Percentiles rank a stretch among this genome's conserved stretches.
These are phyloP conservation scores for Coleophoma crateriformis DNA, from an alignment of 2,329 filamentous ascomycete genomes.

Conservation along the genomic window DNA sequence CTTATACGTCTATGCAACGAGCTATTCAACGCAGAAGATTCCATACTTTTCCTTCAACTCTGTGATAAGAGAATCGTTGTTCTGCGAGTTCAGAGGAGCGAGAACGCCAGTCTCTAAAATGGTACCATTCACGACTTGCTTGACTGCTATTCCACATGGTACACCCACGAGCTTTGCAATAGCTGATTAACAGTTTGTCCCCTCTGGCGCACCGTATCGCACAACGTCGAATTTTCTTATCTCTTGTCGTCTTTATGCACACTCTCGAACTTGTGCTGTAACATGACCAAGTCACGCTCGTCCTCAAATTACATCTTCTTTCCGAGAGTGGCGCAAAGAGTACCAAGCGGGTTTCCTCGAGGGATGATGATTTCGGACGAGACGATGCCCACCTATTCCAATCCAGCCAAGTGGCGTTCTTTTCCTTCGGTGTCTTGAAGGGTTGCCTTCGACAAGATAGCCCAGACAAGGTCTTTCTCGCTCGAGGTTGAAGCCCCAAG, in stretches of 20 bases:
- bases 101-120: conserved; percentile 66
- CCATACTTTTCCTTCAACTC: conserved; percentile 43
- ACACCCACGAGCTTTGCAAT: conserved; percentile 79
- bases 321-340: conserved; percentile 84
- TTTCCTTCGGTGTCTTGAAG: conserved; percentile 66
- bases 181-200: conserved; percentile 68
- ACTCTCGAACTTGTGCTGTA: conserved; percentile 77
- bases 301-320: conserved; percentile 85
- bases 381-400: conserved; percentile 68
- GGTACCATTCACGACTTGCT: conserved; percentile 70
- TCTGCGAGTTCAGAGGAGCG: conserved; percentile 65
- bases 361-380: conserved; percentile 64
- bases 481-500: conserved; percentile 61
- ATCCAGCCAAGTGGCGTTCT: conserved; percentile 62
- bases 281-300: conserved; percentile 79
- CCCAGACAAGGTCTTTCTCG: conserved; percentile 65
- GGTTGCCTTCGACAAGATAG: conserved; percentile 69
- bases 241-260: conserved; percentile 74
- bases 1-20: neutral
- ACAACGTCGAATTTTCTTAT: conserved; percentile 72
- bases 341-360: conserved; percentile 72
- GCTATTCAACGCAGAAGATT: neutral
- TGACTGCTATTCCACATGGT: conserved; percentile 62
- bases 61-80: conserved; percentile 67
- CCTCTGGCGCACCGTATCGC: conserved; percentile 72